Evolutionary conservation across 73 alveolate species (phyloP).

Genomic region (Paramecium biaurelia): DNA sequence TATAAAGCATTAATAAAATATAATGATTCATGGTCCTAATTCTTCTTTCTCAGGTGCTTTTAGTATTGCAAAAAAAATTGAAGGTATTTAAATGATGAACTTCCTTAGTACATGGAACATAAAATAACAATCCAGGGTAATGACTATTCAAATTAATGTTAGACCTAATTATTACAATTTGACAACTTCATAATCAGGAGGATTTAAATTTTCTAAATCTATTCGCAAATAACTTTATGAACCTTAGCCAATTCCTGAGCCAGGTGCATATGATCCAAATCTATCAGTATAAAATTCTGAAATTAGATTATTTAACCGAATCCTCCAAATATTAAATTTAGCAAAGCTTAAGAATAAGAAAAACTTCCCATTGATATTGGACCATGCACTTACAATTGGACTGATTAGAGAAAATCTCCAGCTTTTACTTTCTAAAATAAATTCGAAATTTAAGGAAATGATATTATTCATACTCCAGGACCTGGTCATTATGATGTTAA

Average conservation of each 20-base stretch:
- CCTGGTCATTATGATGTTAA: slow-evolving; percentile 7
- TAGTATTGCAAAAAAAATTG: neutral
- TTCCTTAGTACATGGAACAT: neutral
- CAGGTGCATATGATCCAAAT: neutral
- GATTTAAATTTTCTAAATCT: neutral
- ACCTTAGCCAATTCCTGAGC: neutral
- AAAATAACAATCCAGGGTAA: neutral
- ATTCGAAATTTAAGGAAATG: neutral
- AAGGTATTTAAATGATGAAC: neutral
- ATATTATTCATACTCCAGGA: neutral
- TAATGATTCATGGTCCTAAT: slow-evolving; percentile 48
- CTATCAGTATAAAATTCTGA: neutral
- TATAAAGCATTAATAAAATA: neutral
- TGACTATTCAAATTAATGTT: neutral
- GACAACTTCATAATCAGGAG: neutral
- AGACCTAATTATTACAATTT: neutral
- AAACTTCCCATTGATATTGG: neutral
- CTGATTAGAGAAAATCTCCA: neutral
- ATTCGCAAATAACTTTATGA: neutral
- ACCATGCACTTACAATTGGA: slow-evolving; percentile 23
- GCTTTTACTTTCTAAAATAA: slow-evolving; percentile 11
- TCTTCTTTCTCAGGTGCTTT: neutral
- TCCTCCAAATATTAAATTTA: slow-evolving; percentile 10
- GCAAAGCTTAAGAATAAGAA: neutral
- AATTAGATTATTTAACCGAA: neutral